Conservation (phyloP, 2,329 filamentous ascomycete genomes). For the Apiospora rasikravindrae region DNA sequence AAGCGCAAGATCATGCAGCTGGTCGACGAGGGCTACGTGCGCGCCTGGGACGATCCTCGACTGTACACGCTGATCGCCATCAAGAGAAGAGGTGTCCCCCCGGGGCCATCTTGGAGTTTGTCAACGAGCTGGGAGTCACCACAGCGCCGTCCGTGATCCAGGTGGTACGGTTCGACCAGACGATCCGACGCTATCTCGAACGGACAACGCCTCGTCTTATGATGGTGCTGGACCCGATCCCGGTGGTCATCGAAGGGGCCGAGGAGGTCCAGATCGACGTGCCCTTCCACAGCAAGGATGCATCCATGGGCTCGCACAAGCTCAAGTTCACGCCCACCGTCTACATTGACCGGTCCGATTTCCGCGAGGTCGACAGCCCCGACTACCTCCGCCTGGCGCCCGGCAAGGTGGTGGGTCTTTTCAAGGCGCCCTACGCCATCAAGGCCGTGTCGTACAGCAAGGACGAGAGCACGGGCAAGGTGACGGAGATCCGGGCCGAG, state of each 20-base stretch:
- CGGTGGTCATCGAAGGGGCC: slow-evolving; percentile 80
- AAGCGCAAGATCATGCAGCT: slow-evolving; percentile 85
- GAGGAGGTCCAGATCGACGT: slow-evolving; percentile 72
- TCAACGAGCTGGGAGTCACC: slow-evolving; percentile 90
- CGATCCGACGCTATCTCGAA: slow-evolving; percentile 85
- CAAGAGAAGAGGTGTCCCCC: slow-evolving; percentile 86
- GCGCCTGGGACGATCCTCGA: slow-evolving; percentile 89
- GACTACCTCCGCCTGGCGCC: slow-evolving; percentile 82
- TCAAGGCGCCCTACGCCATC: slow-evolving; percentile 73
- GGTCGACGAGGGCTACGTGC: slow-evolving; percentile 77
- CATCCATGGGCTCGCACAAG: slow-evolving; percentile 66
- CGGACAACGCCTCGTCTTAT: slow-evolving; percentile 86
- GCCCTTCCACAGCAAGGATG: slow-evolving; percentile 84
- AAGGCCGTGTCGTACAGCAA: slow-evolving; percentile 71
- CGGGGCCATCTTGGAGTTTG: slow-evolving; percentile 85
- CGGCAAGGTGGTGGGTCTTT: slow-evolving; percentile 74
- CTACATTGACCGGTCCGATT: slow-evolving; percentile 84
- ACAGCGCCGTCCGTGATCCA: slow-evolving; percentile 81
- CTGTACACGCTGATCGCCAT: slow-evolving; percentile 87
- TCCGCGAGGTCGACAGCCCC: slow-evolving; percentile 72
- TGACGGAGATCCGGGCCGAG: slow-evolving; percentile 69
- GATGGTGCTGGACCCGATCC: slow-evolving; percentile 85
- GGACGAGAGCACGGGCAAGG: slow-evolving; percentile 63
- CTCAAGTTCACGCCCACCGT: slow-evolving; percentile 74
- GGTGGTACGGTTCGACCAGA: slow-evolving; percentile 82